Percentiles rank a stretch among this genome's conserved stretches.
Evolutionary conservation across 106 monocot genomes (phyloP).

Genomic region (Dendrobium chrysotoxum): DNA sequence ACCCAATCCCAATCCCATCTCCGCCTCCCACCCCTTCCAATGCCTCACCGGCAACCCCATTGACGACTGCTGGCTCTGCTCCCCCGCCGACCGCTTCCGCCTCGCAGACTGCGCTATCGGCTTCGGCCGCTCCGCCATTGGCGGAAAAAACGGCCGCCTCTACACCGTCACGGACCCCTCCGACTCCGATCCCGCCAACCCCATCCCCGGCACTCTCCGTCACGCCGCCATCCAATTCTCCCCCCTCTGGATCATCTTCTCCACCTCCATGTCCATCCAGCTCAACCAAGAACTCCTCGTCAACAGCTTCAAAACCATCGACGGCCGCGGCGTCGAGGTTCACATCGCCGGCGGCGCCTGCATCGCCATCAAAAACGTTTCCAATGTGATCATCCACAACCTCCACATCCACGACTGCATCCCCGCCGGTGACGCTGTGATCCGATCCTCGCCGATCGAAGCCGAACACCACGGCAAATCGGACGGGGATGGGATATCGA

Average conservation of each 20-base stretch:
- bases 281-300: slow-evolving; percentile 43
- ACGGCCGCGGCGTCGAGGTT: slow-evolving; percentile 26
- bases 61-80: slow-evolving; percentile 20
- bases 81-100: slow-evolving; percentile 7
- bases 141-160: slow-evolving; percentile 29
- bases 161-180: slow-evolving; percentile 40
- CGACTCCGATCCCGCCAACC: slow-evolving; percentile 32
- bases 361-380: slow-evolving; percentile 52
- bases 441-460: slow-evolving; percentile 49
- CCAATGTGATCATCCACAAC: slow-evolving; percentile 69
- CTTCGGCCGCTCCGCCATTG: slow-evolving; percentile 42
- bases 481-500: slow-evolving; percentile 71
- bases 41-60: slow-evolving; percentile 1
- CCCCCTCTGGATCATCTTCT: slow-evolving; percentile 33
- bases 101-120: slow-evolving; percentile 40
- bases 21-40: background rate
- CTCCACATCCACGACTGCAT: slow-evolving; percentile 64
- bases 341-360: slow-evolving; percentile 51
- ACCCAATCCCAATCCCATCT: background rate
- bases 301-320: slow-evolving; percentile 35
- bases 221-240: slow-evolving; percentile 42
- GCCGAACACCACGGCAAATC: slow-evolving; percentile 28
- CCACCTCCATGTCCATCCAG: slow-evolving; percentile 43
- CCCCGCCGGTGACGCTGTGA: slow-evolving; percentile 34
- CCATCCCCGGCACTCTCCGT: slow-evolving; percentile 39